Conservation (phyloP, 176 grass and related monocot species). For the Eragrostis curvula region DNA sequence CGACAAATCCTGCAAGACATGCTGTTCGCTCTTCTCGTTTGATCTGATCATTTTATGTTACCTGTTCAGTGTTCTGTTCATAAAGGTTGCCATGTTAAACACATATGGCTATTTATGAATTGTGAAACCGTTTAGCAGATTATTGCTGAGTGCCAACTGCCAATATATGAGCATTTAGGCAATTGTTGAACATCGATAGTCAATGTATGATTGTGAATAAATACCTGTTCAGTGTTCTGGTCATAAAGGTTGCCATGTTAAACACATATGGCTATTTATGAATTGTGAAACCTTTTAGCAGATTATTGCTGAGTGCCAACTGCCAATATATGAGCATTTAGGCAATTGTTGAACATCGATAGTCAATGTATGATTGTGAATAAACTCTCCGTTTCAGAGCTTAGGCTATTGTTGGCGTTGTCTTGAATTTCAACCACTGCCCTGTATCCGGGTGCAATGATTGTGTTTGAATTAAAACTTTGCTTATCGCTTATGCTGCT, state of each 20-base stretch:
- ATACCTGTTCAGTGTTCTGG: too few species aligned
- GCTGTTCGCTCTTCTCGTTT: not conserved
- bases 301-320: not conserved
- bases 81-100: not conserved
- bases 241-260: too few species aligned
- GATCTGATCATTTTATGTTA: not conserved
- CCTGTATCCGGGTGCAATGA: not conserved
- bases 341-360: not conserved
- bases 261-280: not conserved
- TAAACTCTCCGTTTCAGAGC: too few species aligned
- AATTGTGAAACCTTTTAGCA: not conserved
- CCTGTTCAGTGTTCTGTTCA: not conserved
- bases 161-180: too few species aligned
- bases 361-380: too few species aligned
- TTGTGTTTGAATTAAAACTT: not conserved
- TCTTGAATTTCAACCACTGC: not conserved
- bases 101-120: not conserved
- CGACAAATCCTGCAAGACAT: not conserved
- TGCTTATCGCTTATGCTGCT: not conserved
- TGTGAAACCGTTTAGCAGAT: not conserved
- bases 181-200: too few species aligned
- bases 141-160: not conserved
- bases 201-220: too few species aligned
- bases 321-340: not conserved
- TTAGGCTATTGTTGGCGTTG: too few species aligned